Conservation (phyloP, 2,329 filamentous ascomycete species). For the Stromatinia cepivora region DNA sequence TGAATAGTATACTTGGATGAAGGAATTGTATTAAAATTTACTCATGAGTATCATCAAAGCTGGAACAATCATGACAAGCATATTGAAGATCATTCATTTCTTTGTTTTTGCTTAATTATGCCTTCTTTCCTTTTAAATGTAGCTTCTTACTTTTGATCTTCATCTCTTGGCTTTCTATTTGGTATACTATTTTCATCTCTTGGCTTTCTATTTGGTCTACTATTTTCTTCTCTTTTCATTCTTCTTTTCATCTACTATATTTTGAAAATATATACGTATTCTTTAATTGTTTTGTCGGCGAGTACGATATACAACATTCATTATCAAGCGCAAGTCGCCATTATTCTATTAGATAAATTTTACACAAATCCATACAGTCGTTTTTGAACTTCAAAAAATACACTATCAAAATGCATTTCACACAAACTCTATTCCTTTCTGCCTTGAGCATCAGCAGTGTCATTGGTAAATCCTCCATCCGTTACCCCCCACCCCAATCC, state of each 20-base stretch:
- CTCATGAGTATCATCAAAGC: constrained; percentile 3
- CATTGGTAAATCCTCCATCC: constrained; percentile 34
- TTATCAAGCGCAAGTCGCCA: constrained; percentile 37
- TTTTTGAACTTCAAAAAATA: constrained; percentile 30
- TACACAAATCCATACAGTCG: constrained; percentile 29
- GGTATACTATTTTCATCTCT: constrained; percentile 15
- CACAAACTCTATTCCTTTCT: constrained; percentile 34
- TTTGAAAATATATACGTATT: constrained; percentile 11
- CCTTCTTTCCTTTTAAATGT: constrained; percentile 24
- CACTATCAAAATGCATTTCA: constrained; percentile 41
- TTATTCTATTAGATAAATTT: constrained; percentile 19
- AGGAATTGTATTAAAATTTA: constrained; percentile 20
- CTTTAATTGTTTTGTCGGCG: constrained; percentile 37
- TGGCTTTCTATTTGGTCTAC: constrained; percentile 8
- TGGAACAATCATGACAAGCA: constrained; percentile 16
- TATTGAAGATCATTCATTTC: constrained; percentile 31
- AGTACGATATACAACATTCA: constrained; percentile 36
- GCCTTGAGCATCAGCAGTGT: constrained; percentile 38
- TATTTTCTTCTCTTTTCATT: constrained; percentile 20
- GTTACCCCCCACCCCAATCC: neutral
- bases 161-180: constrained; percentile 18
- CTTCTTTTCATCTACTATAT: constrained; percentile 14
- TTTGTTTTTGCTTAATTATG: constrained; percentile 33
- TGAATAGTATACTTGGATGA: constrained; percentile 11
- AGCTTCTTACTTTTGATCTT: constrained; percentile 18